Base-by-base conservation (phyloP, 192 early-diverging fungal species). In the Podila epigama region DNA sequence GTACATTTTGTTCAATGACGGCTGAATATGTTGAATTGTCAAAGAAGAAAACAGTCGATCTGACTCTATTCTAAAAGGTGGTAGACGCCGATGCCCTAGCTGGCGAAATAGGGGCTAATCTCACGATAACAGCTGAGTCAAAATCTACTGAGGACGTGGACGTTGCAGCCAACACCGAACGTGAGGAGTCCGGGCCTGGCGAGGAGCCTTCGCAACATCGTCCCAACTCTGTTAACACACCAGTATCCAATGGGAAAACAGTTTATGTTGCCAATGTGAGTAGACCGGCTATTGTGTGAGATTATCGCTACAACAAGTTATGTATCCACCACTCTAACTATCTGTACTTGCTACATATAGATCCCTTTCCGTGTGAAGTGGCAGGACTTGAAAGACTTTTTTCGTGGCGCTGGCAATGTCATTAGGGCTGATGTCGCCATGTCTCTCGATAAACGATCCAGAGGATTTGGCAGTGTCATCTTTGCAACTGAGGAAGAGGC, bases 241-340 rank as follows among this genome's bases (percentile, higher is more conserved):
- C 20, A 15, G 44, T 5, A 20, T 48, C n/a, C 15, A 48, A 48
- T 48, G n/a, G 18, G 25, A 48, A 48, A 58, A 88, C 90, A 55
- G 71, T 92, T 11, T 89, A 91, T 70, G 82, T 91, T 55, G 90
- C 89, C 55, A 92, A 92, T 69, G 91, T 92, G 80, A 69, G 86
- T 56, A 50, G 33, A 36, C 18, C 15, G 34, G 11, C 12, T 11
- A 6, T 18, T 36, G 25, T 48, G 48, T 9, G 37, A 13, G 12
- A n/a, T 28, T 13, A 42, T 35, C 36, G 18, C 20, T 15, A 32
- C 22, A 35, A 51, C 36, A n/a, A n/a, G n/a, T 36, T 22, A 58
- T 16, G 60, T 25, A 20, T 33, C n/a, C 66, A 32, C 36, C 13
- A 37, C 20, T 28, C 1, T 59, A 12, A 48, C 31, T 25, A 35